phyloP scores from a whole-genome alignment of 495 filamentous ascomycete genomes.

The Pyrenula massariospora region DNA sequence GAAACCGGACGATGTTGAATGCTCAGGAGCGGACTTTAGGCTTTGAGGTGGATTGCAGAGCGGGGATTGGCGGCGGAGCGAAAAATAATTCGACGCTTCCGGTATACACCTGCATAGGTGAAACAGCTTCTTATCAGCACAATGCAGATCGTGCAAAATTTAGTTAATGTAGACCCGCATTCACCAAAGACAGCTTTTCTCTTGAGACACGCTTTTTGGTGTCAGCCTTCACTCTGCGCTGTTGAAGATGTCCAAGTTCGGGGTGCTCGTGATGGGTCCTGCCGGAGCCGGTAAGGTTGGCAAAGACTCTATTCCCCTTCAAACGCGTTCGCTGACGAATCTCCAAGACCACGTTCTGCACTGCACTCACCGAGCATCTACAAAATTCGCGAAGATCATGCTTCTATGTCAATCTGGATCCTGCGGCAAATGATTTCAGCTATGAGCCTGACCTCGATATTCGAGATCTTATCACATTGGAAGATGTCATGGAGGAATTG shows the following conservation, averaged over 20 bases:
- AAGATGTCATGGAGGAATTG: constrained; percentile 98
- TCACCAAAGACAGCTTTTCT: no score
- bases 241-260: constrained; percentile 77
- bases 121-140: no score
- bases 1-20: no score
- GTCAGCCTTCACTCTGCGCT: no score
- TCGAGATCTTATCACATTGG: constrained; percentile 86
- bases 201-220: no score
- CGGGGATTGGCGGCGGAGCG: no score
- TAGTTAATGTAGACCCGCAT: no score
- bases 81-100: no score
- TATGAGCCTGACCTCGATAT: constrained; percentile 94
- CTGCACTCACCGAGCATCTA: constrained; percentile 82
- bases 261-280: constrained; percentile 88
- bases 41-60: no score
- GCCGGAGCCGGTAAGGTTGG: constrained; percentile 75
- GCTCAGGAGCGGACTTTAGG: no score
- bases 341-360: constrained; percentile 79
- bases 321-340: background rate
- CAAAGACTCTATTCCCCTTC: constrained; percentile 1
- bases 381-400: constrained; percentile 77
- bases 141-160: no score
- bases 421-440: constrained; percentile 83
- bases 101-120: no score
- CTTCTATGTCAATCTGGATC: constrained; percentile 97